Evolutionary conservation across 2,329 filamentous ascomycete species (phyloP).

Genomic region (Fusarium devonianum): DNA sequence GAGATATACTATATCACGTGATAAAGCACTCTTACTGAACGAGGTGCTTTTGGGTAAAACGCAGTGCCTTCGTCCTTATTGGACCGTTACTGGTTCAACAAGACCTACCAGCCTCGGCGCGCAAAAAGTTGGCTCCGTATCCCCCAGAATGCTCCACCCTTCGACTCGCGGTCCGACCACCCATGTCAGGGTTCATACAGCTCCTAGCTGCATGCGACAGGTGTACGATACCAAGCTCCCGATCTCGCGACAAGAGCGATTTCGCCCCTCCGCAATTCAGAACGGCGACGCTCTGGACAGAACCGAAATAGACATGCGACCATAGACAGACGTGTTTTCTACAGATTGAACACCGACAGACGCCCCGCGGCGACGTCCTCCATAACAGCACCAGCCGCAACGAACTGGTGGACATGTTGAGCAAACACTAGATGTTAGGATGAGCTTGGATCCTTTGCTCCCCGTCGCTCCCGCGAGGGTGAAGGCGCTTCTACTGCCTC

Average conservation of each 20-base stretch:
- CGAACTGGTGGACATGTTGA: slow-evolving; percentile 44
- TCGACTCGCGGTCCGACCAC: slow-evolving; percentile 19
- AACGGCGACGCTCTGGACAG: too few relatives aligned
- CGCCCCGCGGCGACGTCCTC: slow-evolving; percentile 24
- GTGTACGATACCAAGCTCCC: slow-evolving; percentile 38
- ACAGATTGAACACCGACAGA: slow-evolving; percentile 16
- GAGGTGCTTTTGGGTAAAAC: too few relatives aligned
- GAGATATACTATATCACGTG: too few relatives aligned
- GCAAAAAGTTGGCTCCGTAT: slow-evolving; percentile 43
- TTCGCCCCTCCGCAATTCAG: slow-evolving; percentile 9
- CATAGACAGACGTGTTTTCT: slow-evolving; percentile 3
- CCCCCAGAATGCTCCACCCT: slow-evolving; percentile 35
- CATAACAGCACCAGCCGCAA: slow-evolving; percentile 24
- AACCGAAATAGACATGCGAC: slow-evolving; percentile 25
- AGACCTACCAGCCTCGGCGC: too few relatives aligned
- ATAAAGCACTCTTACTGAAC: too few relatives aligned
- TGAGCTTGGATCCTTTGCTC: slow-evolving; percentile 88
- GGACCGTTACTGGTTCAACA: too few relatives aligned
- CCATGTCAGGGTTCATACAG: slow-evolving; percentile 34
- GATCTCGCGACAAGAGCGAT: slow-evolving; percentile 17
- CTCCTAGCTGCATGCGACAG: slow-evolving; percentile 42
- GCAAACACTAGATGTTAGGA: slow-evolving; percentile 61
- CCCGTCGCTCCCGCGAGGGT: slow-evolving; percentile 92
- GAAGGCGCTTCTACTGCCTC: slow-evolving; percentile 83
- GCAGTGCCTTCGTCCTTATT: too few relatives aligned